phyloP scores from a whole-genome alignment of 768 basidiomycete species.

The Mycena indigotica region DNA sequence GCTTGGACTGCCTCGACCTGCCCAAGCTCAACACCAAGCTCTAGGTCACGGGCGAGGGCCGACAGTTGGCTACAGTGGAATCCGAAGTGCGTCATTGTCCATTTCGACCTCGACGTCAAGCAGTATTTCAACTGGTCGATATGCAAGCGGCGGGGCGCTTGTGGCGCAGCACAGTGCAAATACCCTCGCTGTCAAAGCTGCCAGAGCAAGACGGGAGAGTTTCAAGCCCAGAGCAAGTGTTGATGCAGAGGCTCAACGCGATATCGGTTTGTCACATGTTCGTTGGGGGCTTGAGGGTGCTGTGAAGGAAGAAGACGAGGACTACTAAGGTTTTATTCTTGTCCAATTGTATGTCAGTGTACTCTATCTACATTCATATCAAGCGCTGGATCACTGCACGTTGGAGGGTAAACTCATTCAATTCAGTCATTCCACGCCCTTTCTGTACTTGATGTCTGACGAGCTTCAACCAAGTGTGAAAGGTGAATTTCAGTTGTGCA shows the following conservation, averaged over 20 bases:
- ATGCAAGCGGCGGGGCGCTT: slow-evolving; percentile 26
- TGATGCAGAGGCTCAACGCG: slow-evolving; percentile 44
- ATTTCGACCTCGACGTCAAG: slow-evolving; percentile 6
- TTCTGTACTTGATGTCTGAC: too few species aligned
- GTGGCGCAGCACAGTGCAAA: neutral
- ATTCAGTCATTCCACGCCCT: too few species aligned
- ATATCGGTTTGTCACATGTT: slow-evolving; percentile 32
- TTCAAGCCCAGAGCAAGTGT: slow-evolving; percentile 81
- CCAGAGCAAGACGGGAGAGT: slow-evolving; percentile 68
- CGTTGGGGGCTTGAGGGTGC: slow-evolving; percentile 34
- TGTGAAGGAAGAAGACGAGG: slow-evolving; percentile 56
- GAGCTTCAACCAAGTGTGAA: too few species aligned
- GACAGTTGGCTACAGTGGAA: slow-evolving; percentile 30
- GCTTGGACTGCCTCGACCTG: slow-evolving; percentile 50
- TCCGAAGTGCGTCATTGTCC: slow-evolving; percentile 28
- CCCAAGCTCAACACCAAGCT: slow-evolving; percentile 45
- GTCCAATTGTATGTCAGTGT: neutral
- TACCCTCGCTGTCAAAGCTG: slow-evolving; percentile 46
- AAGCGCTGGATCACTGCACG: too few species aligned
- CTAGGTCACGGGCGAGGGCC: slow-evolving; percentile 59
- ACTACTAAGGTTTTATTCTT: slow-evolving; percentile 27
- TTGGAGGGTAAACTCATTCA: too few species aligned
- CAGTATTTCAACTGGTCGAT: slow-evolving; percentile 28
- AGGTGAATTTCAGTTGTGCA: too few species aligned
- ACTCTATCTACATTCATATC: too few species aligned